A percentile compares a stretch with the other conserved stretches of the same genome.
These are phyloP conservation scores for Eremothecium coryli DNA, from an alignment of 1,139 yeast species.

Conservation along the genomic window DNA sequence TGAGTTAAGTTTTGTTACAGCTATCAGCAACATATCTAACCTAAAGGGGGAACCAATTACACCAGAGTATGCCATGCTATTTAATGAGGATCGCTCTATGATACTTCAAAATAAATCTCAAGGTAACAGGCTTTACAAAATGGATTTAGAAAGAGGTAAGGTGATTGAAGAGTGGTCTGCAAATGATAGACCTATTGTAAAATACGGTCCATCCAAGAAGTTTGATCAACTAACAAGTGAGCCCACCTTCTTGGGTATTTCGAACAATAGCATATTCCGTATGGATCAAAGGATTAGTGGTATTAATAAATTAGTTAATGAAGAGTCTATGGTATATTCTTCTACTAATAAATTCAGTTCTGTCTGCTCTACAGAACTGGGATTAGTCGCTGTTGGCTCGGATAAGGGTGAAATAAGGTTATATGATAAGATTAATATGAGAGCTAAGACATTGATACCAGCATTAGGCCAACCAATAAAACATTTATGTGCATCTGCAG, in stretches of 20 bases:
- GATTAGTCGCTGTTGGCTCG: constrained; percentile 70
- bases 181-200: constrained; percentile 40
- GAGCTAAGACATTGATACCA: constrained; percentile 71
- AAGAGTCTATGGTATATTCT: constrained; percentile 44
- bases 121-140: constrained; percentile 44
- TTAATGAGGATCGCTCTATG: constrained; percentile 60
- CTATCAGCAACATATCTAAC: constrained; percentile 53
- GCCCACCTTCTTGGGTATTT: constrained; percentile 62
- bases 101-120: constrained; percentile 49
- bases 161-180: constrained; percentile 76
- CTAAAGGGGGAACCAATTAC: constrained; percentile 42
- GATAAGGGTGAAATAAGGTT: constrained; percentile 66
- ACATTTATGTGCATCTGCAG: constrained; percentile 63
- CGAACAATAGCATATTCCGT: constrained; percentile 55
- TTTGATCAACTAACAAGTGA: constrained; percentile 67
- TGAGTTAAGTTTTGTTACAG: constrained; percentile 51
- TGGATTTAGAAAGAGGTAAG: constrained; percentile 74
- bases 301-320: constrained; percentile 44
- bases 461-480: constrained; percentile 68
- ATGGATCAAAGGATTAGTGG: constrained; percentile 69
- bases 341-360: constrained; percentile 51
- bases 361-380: constrained; percentile 62
- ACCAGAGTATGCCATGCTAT: constrained; percentile 66
- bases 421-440: constrained; percentile 59
- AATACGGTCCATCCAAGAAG: constrained; percentile 61